A percentile compares a stretch with the other conserved stretches of the same genome.
Evolutionary conservation across 1,284 basidiomycete species (phyloP).

Genomic region (Ganoderma multipileum): DNA sequence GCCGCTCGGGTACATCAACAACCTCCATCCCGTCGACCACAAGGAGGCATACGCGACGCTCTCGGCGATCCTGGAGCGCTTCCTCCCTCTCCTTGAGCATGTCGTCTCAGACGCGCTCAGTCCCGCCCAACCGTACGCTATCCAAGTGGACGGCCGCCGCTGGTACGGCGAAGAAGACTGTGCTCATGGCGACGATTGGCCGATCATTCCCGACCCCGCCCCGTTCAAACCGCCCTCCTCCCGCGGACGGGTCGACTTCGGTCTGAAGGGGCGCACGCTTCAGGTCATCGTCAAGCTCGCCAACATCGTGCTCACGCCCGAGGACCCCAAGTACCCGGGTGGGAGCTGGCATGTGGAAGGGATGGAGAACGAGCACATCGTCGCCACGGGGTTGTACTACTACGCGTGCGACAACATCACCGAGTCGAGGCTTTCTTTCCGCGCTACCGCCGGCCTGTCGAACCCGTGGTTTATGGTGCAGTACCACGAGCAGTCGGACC

Average conservation of each 20-base stretch:
- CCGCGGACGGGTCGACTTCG: not conserved
- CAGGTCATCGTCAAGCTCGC: not conserved
- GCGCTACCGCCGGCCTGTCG: not conserved
- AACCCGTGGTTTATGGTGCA: not conserved
- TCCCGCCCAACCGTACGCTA: not conserved
- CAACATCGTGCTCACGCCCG: not conserved
- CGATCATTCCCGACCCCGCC: constrained; percentile 11
- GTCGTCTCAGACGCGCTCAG: constrained; percentile 11
- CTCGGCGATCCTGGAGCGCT: constrained; percentile 12
- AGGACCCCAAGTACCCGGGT: not conserved
- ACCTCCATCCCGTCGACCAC: constrained; percentile 11
- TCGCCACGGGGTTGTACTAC: constrained; percentile 33
- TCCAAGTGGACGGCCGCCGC: not conserved
- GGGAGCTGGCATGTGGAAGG: constrained; percentile 41
- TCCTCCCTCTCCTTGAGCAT: constrained; percentile 19
- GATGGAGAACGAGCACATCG: constrained; percentile 54
- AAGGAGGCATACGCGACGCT: constrained; percentile 4
- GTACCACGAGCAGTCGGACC: not conserved
- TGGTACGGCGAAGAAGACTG: constrained; percentile 12
- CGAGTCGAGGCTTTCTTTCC: constrained; percentile 28
- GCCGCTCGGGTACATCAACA: constrained; percentile 20
- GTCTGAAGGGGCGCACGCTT: not conserved
- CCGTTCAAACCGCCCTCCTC: constrained; percentile 6
- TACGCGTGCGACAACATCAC: constrained; percentile 23
- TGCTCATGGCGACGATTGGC: constrained; percentile 10